Evolutionary conservation across 306 rosid species (phyloP).

Genomic region (Acacia acuminata): DNA sequence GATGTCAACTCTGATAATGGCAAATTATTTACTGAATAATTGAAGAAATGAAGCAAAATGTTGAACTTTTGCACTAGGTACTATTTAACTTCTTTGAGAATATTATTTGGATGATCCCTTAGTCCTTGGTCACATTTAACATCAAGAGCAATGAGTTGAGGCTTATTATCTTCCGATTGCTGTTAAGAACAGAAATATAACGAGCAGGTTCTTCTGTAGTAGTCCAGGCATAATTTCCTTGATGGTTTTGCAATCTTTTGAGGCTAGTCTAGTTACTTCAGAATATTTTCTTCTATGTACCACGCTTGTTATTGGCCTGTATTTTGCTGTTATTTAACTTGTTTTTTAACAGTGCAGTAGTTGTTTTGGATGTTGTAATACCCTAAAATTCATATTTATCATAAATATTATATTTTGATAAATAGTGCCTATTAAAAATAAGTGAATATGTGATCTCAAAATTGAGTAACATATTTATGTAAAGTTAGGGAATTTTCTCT

Average conservation of each 20-base stretch:
- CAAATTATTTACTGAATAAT: background rate
- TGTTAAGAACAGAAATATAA: background rate
- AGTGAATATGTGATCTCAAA: too few relatives aligned
- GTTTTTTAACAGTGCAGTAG: slow-evolving; percentile 94
- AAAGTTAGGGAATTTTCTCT: too few relatives aligned
- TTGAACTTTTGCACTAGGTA: background rate
- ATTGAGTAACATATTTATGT: too few relatives aligned
- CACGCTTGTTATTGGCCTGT: background rate
- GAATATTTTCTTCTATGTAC: background rate
- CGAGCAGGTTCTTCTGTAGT: background rate
- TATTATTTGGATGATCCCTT: background rate
- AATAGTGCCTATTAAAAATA: too few relatives aligned
- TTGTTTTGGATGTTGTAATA: slow-evolving; percentile 99
- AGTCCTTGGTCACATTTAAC: background rate
- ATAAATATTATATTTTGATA: too few relatives aligned
- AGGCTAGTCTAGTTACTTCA: background rate
- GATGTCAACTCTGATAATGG: background rate
- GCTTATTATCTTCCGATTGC: background rate
- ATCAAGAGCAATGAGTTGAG: background rate
- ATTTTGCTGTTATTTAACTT: slow-evolving; percentile 60
- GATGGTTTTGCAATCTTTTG: slow-evolving; percentile 1
- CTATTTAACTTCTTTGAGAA: background rate
- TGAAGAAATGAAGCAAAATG: slow-evolving; percentile 2
- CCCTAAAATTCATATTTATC: too few relatives aligned
- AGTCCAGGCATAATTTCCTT: background rate